Evolutionary conservation across 2,329 filamentous ascomycete genomes (phyloP), one percentile per base, ranked within the genome.

Genomic region (Fusarium torreyae): DNA sequence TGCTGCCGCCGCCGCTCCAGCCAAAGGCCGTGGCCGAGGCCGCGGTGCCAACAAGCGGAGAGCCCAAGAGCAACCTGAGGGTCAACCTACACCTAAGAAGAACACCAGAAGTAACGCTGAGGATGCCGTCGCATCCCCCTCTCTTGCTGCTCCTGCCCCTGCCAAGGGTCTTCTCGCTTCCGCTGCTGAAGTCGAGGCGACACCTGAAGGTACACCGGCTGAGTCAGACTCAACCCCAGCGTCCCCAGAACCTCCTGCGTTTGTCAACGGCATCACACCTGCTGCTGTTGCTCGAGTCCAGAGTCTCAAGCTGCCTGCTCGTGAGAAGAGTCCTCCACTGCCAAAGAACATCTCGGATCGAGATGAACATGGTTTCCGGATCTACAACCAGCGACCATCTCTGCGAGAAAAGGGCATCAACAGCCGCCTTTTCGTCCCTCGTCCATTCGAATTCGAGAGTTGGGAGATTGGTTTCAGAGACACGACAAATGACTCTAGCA

Each of bases 401-500:
- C 78, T 81, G 59, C 76, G 79, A 43, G 80, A 81, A 33, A 80
- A 78, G 78, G 63, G 81, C 26, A 83, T 84, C 72, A 88, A 87
- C 70, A 86, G 85, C 26, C 83, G 88, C 57, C 82, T 89, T 71
- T 77, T 87, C 43, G 75, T 75, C 6, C 86, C 86, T 13, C 79
- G 78, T 8, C 68, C 82, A 1, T 86, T 85, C 65, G 77, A 81
- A 52, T 88, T 83, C 57, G 81, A 85, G 38, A 78, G 84, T 10
- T 79, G 83, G 59, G 86, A 89, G 72, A 89, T 89, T 63, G 87
- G 87, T 15, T 89, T 88, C 75, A 83, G 85, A 22, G 87, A 89
- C 70, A 87, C 86, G 6, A 83, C 83, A 63, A 89, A 89, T 62
- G 85, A 87, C 68, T 82, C 84, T 31, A 81, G 81, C 62, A 85